Base-by-base conservation (phyloP, 495 filamentous ascomycete genomes). In the Penicilliopsis zonata region DNA sequence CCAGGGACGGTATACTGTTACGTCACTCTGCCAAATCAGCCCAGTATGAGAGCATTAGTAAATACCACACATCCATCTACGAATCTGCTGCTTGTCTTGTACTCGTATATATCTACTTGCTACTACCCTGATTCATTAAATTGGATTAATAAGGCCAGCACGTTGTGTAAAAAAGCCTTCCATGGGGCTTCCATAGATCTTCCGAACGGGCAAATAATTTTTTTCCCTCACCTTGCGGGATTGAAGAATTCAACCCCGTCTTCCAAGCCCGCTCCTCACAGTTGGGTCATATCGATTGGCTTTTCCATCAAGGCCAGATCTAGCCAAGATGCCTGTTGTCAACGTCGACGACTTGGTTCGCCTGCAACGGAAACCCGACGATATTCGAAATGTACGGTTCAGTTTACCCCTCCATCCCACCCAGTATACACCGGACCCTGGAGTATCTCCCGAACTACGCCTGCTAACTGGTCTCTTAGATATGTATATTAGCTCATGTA, bases 401-500 rank as follows among this genome's bases (percentile, higher is more conserved):
- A n/a, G n/a, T n/a, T 32, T 50, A 34, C 45, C 50, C 46, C 46
- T 53, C 55, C 46, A 57, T 54, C 52, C 47, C 42, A 52, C 46
- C 43, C 46, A 24, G 6, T 43, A 44, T 52, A n/a, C 50, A 34
- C 49, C 43, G 40, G 22, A 33, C 19, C 27, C 36, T 30, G 33
- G 34, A 29, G 18, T 15, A 13, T 31, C 41, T 33, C 26, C 1
- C 22, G 28, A 13, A 16, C 5, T n/a, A 21, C 8, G 34, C 39
- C 35, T 41, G 42, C 53, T 58, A 57, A 57, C 44, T 31, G 36
- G n/a, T 34, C 41, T 43, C 34, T 29, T 41, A 96, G 87, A 94
- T 98, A 38, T 98, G 90, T 58, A 94, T 98, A 46, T 65, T 98
- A 33, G 90, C 90, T 18, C 90, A 98, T 52, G 90, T 98, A 46